A percentile compares a stretch with the other conserved stretches of the same genome.
phyloP scores from a whole-genome alignment of 2,329 filamentous ascomycete species.

The Apiospora arundinis region DNA sequence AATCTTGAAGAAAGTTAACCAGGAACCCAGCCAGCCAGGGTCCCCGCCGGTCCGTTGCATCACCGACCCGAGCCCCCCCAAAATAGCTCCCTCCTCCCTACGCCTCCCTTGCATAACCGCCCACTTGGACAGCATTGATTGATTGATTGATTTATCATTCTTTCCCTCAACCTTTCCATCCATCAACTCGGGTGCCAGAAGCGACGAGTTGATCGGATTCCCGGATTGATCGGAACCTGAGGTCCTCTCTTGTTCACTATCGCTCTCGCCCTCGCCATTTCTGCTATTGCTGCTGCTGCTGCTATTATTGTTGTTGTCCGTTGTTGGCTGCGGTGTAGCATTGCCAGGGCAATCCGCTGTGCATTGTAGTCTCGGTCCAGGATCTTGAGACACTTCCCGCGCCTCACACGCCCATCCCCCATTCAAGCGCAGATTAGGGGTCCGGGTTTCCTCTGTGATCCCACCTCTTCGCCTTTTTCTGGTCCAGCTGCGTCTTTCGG shows the following conservation, averaged over 20 bases:
- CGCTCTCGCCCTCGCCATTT: background rate
- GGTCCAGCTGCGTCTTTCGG: conserved; percentile 7
- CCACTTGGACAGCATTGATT: background rate
- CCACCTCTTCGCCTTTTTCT: background rate
- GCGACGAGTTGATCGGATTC: background rate
- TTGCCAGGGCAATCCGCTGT: conserved; percentile 13
- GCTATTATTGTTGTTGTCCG: conserved; percentile 3
- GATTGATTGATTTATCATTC: conserved; percentile 4
- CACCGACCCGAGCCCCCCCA: conserved; percentile 11
- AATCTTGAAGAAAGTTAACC: background rate
- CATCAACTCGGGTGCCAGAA: background rate
- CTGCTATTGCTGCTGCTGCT: background rate
- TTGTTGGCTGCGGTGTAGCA: conserved; percentile 1
- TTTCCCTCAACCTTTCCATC: background rate
- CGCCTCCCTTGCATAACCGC: conserved; percentile 7
- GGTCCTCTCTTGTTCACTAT: background rate
- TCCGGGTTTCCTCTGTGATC: conserved; percentile 8
- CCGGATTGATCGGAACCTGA: background rate
- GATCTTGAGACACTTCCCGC: conserved; percentile 18
- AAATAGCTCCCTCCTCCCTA: background rate
- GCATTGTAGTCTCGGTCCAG: conserved; percentile 15
- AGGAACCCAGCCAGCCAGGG: too few relatives aligned
- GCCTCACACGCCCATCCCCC: conserved; percentile 7
- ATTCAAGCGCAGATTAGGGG: background rate
- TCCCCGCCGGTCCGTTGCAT: conserved; percentile 1